A percentile compares a stretch with the other conserved stretches of the same genome.
Conservation (phyloP, 345 rosid species). For the Sonneratia caseolaris region DNA sequence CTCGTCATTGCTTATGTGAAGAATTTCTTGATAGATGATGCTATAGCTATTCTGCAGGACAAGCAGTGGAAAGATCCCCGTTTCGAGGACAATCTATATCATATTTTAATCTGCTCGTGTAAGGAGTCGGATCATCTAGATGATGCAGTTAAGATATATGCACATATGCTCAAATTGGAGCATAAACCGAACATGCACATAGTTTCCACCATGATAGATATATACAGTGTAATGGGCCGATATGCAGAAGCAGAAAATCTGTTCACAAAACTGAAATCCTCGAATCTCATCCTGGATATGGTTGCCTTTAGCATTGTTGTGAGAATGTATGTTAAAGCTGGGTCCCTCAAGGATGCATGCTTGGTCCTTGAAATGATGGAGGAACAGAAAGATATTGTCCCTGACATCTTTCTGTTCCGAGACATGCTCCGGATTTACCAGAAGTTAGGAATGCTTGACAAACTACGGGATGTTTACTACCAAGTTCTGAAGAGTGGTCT, state of each 20-base stretch:
- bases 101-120: conserved; percentile 75
- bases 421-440: conserved; percentile 88
- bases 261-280: conserved; percentile 53
- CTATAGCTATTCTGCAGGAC: conserved; percentile 44
- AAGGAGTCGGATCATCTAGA: conserved; percentile 57
- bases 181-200: conserved; percentile 57
- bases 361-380: conserved; percentile 64
- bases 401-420: conserved; percentile 59
- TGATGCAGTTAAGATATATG: conserved; percentile 56
- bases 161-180: conserved; percentile 29
- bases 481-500: conserved; percentile 46
- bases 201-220: conserved; percentile 70
- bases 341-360: conserved; percentile 62
- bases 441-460: conserved; percentile 46
- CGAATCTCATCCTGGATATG: conserved; percentile 52
- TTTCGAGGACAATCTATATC: conserved; percentile 78
- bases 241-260: conserved; percentile 56
- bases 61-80: conserved; percentile 63
- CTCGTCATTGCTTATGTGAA: conserved; percentile 79
- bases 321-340: conserved; percentile 75
- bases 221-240: conserved; percentile 40
- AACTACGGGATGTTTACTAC: conserved; percentile 44
- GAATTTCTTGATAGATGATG: conserved; percentile 55
- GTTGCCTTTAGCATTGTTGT: conserved; percentile 66
- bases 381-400: conserved; percentile 46